Base-by-base conservation (phyloP, 2,329 filamentous ascomycete species). In the Torrubiellomyces zombiae region DNA sequence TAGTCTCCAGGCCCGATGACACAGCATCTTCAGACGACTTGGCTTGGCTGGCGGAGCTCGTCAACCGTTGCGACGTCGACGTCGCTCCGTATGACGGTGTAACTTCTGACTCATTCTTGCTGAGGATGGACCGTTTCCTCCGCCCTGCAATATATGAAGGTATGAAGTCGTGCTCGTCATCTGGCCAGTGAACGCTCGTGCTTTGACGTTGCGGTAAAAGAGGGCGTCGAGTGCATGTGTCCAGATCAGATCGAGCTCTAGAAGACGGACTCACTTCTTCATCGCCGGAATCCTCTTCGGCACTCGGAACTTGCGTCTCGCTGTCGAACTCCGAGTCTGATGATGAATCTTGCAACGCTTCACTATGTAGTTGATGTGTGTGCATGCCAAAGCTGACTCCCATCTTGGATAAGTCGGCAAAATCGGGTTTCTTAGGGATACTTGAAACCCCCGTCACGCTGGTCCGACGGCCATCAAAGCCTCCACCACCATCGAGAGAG, bases 351-450 rank as follows among this genome's bases (percentile, higher is more conserved):
- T 58, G 55, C 4, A 79, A 55, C 8, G 76, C 62, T 14, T 69
- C 64, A 28, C 68, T 61, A 7, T 70, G 62, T 2, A 91, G 51
- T 28, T 71, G 69, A 34, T 83, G 76, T 3, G 79, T 83, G 34
- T 74, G 73, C 50, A 86, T 85, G 2, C 75, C 75, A 32, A 81
- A 58, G 35, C 59, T 78, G 13, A 79, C 60, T 3, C 73, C 73
- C 23, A 78, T 49, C 47, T 64, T 60, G 34, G 55, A 47, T 11
- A 67, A 43, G 10, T 51, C 48, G 4, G 56, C 56, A 13, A 67
- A 56, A 1, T 55, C 72, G 1, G 69, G 66, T 28, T 63, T 69
- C 30, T 61, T 64, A 2, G 79, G 60, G 18, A 81, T 55, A 29
- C 64, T 70, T 15, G 62, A 56, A 13, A 82, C 47, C 14, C 73